Conservation (phyloP, 805 yeast genomes). For the Pichia deserticola region DNA sequence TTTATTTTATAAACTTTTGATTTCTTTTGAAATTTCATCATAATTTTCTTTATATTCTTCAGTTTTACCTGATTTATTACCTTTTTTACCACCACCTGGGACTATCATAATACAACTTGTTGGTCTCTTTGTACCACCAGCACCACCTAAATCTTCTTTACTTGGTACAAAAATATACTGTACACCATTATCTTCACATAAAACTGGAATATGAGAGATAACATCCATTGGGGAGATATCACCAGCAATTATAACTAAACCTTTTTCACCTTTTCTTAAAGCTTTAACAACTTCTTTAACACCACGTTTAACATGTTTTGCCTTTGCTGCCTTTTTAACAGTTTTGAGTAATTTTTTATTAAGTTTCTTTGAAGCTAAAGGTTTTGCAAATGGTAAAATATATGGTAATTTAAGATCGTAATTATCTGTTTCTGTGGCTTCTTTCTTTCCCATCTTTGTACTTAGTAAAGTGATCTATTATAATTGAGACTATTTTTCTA, state of each 20-base stretch:
- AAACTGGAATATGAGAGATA: slow-evolving; percentile 92
- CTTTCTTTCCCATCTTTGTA: slow-evolving; percentile 32
- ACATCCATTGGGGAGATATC: slow-evolving; percentile 98
- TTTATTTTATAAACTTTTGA: slow-evolving; percentile 35
- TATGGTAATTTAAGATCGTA: slow-evolving; percentile 91
- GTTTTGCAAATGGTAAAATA: slow-evolving; percentile 84
- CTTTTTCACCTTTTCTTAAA: slow-evolving; percentile 95
- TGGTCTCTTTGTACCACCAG: slow-evolving; percentile 99
- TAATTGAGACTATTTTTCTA: no score
- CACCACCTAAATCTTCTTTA: slow-evolving; percentile 96
- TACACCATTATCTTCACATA: slow-evolving; percentile 89
- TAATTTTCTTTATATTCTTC: slow-evolving; percentile 85
- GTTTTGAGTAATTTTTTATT: slow-evolving; percentile 94
- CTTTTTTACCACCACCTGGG: slow-evolving; percentile 84
- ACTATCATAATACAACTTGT: slow-evolving; percentile 96
- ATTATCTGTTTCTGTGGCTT: slow-evolving; percentile 49
- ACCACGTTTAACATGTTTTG: slow-evolving; percentile 97
- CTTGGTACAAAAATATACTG: slow-evolving; percentile 94
- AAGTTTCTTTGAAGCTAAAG: slow-evolving; percentile 91
- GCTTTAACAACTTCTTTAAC: slow-evolving; percentile 98
- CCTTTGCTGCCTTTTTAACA: slow-evolving; percentile 95
- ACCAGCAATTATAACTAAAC: slow-evolving; percentile 93
- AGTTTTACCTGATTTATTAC: slow-evolving; percentile 57
- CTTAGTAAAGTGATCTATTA: no score
- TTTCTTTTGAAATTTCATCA: slow-evolving; percentile 93